Base-by-base conservation (phyloP, 768 basidiomycete species). In the Trametes maxima region DNA sequence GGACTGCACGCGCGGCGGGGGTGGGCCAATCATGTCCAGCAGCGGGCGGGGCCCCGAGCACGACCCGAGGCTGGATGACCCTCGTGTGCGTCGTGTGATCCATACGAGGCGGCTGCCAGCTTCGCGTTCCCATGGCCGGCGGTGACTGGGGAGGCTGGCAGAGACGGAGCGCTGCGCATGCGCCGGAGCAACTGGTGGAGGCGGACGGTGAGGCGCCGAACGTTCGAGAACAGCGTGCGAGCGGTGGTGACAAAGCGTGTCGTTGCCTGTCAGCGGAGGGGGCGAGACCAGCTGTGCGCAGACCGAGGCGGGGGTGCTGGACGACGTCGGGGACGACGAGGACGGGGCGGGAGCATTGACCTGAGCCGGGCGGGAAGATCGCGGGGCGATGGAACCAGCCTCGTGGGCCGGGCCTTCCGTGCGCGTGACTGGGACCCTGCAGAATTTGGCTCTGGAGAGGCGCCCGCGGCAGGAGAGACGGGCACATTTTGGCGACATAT, bases 51-150 rank as follows among this genome's bases (percentile, higher is more conserved):
- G 56, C 44, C 39, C 45, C 54, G 62, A 48, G 57, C 62, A 59
- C 62, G 62, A 55, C 53, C 39, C 37, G 21, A 39, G 54, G 21
- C 21, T 50, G 35, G 42, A 21, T 39, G 22, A n/a, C 33, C 53
- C 62, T 57, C 62, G 62, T 64, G 62, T 42, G n/a, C 44, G 57
- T 59, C 62, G 57, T 59, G 62, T 64, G 62, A 64, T 64, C 40
- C 36, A 24, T 46, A 37, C 33, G 62, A 57, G 62, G 62, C 62
- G 62, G 62, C 62, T 64, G 62, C 55, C 62, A 59, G 40, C 17
- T 45, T 40, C 43, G 48, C 35, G 48, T 64, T 59, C 62, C 54
- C 62, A 64, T 59, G 58, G 56, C 17, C 46, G 57, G 48, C 57
- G 36, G 42, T 25, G 33, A 22, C 35, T 56, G 43, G 54, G 48